Evolutionary conservation across 2,329 filamentous ascomycete genomes (phyloP).

Genomic region (Calonectria henricotiae): DNA sequence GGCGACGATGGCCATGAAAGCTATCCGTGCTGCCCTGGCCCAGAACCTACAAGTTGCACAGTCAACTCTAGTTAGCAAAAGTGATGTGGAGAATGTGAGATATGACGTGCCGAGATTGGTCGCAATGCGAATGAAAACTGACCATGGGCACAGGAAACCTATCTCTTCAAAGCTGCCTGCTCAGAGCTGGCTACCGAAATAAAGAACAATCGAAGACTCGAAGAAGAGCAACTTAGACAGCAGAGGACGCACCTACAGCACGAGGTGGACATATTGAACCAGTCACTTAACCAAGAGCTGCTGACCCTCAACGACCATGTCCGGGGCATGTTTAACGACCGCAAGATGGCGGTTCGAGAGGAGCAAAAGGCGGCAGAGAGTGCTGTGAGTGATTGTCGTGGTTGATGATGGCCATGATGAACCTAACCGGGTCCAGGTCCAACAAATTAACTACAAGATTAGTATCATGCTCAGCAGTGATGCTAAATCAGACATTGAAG

Average conservation of each 20-base stretch:
- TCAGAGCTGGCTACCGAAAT: slow-evolving; percentile 93
- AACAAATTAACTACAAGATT: slow-evolving; percentile 97
- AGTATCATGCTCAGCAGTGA: slow-evolving; percentile 92
- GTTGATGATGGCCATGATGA: neutral
- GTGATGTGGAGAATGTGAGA: slow-evolving; percentile 85
- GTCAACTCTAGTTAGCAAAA: slow-evolving; percentile 87
- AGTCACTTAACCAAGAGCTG: slow-evolving; percentile 88
- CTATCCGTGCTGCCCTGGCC: slow-evolving; percentile 82
- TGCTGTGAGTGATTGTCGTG: slow-evolving; percentile 68
- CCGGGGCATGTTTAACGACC: slow-evolving; percentile 96
- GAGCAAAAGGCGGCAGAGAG: slow-evolving; percentile 90
- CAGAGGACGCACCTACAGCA: slow-evolving; percentile 91
- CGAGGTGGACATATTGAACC: slow-evolving; percentile 92
- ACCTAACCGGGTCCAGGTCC: slow-evolving; percentile 72
- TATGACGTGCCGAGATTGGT: neutral
- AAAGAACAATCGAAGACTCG: slow-evolving; percentile 81
- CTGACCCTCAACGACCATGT: slow-evolving; percentile 88
- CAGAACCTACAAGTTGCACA: slow-evolving; percentile 87
- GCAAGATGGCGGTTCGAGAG: slow-evolving; percentile 91
- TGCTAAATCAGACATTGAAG: slow-evolving; percentile 92
- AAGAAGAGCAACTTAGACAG: slow-evolving; percentile 86
- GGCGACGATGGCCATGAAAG: slow-evolving; percentile 92
- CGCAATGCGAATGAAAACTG: slow-evolving; percentile 30
- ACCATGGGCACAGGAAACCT: slow-evolving; percentile 76
- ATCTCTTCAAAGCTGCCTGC: slow-evolving; percentile 94